These are phyloP conservation scores for Tetrahymena thermophila DNA, from an alignment of 73 alveolate genomes.

Conservation along the genomic window DNA sequence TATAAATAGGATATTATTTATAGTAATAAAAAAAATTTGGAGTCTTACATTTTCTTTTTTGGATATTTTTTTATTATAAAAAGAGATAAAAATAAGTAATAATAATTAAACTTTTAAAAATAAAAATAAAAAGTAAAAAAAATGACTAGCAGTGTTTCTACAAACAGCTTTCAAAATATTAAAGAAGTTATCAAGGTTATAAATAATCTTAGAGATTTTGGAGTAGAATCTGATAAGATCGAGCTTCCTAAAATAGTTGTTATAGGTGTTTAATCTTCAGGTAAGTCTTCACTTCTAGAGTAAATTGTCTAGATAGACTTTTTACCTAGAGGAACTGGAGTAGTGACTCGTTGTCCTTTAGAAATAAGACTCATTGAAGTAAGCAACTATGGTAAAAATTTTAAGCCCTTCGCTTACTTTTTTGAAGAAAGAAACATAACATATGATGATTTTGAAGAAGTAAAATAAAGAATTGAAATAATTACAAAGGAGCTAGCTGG, in stretches of 20 bases:
- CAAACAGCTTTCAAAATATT: conserved; percentile 11
- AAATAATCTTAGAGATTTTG: conserved; percentile 54
- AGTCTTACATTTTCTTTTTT: too few relatives aligned
- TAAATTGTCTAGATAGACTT: conserved; percentile 73
- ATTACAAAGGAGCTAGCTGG: conserved; percentile 69
- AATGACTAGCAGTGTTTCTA: not conserved
- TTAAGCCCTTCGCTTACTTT: conserved; percentile 46
- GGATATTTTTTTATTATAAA: too few relatives aligned
- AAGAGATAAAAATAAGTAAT: not conserved
- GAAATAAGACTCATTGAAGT: conserved; percentile 63
- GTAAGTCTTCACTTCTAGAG: conserved; percentile 81
- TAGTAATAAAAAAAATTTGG: too few relatives aligned
- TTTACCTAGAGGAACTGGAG: conserved; percentile 80
- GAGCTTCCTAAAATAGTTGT: conserved; percentile 62
- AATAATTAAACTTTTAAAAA: not conserved
- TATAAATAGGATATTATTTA: too few relatives aligned
- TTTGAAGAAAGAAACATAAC: conserved; percentile 54
- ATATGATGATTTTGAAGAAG: conserved; percentile 67
- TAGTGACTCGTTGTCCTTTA: conserved; percentile 78
- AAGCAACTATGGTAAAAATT: conserved; percentile 1
- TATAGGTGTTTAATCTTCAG: conserved; percentile 74
- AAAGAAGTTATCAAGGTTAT: conserved; percentile 37
- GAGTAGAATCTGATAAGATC: conserved; percentile 52
- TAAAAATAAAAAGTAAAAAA: not conserved
- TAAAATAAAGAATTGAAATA: conserved; percentile 50